Conservation (phyloP, 371 early-diverging fungal species). For the Rhizopus microsporus region DNA sequence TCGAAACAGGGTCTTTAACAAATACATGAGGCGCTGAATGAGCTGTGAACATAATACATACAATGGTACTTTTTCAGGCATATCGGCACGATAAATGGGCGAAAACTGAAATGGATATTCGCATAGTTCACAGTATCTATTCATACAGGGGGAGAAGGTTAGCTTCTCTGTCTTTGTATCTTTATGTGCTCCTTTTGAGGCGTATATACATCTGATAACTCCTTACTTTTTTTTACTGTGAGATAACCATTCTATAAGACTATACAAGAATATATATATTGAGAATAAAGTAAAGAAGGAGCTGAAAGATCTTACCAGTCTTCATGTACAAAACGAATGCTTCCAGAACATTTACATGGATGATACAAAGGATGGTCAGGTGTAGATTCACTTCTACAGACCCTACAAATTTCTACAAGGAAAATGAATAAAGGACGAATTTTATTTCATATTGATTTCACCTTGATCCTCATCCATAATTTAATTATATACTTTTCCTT, state of each 20-base stretch:
- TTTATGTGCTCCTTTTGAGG: slow-evolving; percentile 3
- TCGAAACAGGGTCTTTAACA: slow-evolving; percentile 32
- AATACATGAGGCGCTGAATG: slow-evolving; percentile 38
- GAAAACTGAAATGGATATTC: slow-evolving; percentile 79
- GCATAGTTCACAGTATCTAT: slow-evolving; percentile 87
- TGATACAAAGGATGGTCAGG: slow-evolving; percentile 68
- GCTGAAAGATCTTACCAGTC: slow-evolving; percentile 41
- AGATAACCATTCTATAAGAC: slow-evolving; percentile 80
- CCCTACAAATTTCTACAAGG: slow-evolving; percentile 63
- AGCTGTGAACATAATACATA: slow-evolving; percentile 53
- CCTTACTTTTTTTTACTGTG: slow-evolving; percentile 75
- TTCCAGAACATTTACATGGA: slow-evolving; percentile 80
- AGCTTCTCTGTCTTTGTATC: not conserved
- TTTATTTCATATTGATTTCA: not conserved
- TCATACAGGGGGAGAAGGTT: not conserved
- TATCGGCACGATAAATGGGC: slow-evolving; percentile 70
- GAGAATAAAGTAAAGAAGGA: not conserved
- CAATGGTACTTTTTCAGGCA: slow-evolving; percentile 69
- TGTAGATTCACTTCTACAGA: slow-evolving; percentile 70
- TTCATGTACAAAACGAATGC: slow-evolving; percentile 78
- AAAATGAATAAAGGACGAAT: not conserved
- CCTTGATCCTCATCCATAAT: slow-evolving; percentile 27
- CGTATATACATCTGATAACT: too few relatives aligned
- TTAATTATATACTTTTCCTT: not conserved
- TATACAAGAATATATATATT: slow-evolving; percentile 18